A percentile compares a stretch with the other conserved stretches of the same genome.
phyloP scores from a whole-genome alignment of 2,329 filamentous ascomycete genomes.

The Calonectria henricotiae region DNA sequence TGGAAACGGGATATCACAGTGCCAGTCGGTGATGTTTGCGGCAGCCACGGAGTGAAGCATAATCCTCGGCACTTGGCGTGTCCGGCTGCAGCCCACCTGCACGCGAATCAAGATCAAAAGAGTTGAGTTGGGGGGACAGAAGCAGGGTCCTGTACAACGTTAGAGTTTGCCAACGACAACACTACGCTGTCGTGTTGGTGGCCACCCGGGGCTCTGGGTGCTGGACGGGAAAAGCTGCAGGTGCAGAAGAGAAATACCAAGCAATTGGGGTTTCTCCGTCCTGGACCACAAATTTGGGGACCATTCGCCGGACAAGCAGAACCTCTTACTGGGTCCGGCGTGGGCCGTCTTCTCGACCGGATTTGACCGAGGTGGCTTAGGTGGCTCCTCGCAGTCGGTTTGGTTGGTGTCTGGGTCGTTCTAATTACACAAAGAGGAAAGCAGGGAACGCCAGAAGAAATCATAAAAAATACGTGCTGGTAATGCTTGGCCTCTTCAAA shows the following conservation, averaged over 20 bases:
- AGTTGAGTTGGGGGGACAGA: slow-evolving; percentile 4
- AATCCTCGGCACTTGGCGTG: not conserved
- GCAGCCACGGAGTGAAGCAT: not conserved
- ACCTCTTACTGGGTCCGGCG: slow-evolving; percentile 12
- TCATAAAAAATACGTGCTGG: too few species aligned
- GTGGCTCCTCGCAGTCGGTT: not conserved
- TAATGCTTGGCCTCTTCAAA: not conserved
- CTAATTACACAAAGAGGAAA: not conserved
- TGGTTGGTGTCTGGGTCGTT: slow-evolving; percentile 15
- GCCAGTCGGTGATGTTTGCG: slow-evolving; percentile 19
- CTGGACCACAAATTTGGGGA: not conserved
- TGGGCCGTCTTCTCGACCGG: slow-evolving; percentile 15
- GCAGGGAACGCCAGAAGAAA: not conserved
- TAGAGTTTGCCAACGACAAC: slow-evolving; percentile 21
- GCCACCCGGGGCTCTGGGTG: not conserved
- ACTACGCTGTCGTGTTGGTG: slow-evolving; percentile 2
- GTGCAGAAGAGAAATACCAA: not conserved
- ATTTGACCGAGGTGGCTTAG: slow-evolving; percentile 6
- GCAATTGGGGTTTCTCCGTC: slow-evolving; percentile 10
- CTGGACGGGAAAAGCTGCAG: slow-evolving; percentile 5
- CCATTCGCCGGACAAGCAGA: not conserved
- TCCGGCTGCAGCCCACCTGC: not conserved
- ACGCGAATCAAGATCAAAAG: not conserved
- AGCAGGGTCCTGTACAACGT: slow-evolving; percentile 10
- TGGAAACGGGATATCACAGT: not conserved